Conservation (phyloP, 768 basidiomycete genomes). For the Fistulinella prunicolor region DNA sequence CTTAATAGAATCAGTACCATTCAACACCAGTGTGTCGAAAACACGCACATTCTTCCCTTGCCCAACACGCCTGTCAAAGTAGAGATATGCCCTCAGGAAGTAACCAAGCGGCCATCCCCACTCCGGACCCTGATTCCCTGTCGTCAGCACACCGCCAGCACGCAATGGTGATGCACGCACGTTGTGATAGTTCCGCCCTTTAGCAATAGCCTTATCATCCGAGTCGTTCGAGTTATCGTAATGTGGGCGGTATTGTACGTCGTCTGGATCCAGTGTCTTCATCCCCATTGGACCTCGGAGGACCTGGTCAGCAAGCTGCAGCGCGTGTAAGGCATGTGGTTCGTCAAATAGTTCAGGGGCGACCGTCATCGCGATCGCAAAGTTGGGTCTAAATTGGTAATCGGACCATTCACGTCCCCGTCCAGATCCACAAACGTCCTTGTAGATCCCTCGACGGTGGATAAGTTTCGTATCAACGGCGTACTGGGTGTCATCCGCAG, state of each 20-base stretch:
- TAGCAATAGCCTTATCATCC: constrained; percentile 77
- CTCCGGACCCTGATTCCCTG: constrained; percentile 66
- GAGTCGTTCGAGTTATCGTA: constrained; percentile 96
- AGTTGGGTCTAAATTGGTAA: constrained; percentile 93
- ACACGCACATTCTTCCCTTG: constrained; percentile 61
- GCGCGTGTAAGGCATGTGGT: constrained; percentile 71
- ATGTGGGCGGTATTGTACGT: constrained; percentile 83
- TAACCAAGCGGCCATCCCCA: constrained; percentile 97
- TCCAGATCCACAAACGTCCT: constrained; percentile 94
- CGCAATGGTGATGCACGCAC: constrained; percentile 39
- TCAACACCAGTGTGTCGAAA: background rate
- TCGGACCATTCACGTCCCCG: constrained; percentile 91
- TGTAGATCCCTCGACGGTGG: constrained; percentile 94
- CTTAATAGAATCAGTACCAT: constrained; percentile 35
- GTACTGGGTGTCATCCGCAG: constrained; percentile 67
- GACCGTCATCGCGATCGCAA: constrained; percentile 94
- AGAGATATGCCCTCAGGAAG: constrained; percentile 88
- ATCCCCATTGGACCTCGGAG: constrained; percentile 91
- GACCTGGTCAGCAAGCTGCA: constrained; percentile 75
- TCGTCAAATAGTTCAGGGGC: constrained; percentile 93
- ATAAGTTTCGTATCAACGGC: constrained; percentile 66
- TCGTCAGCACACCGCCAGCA: constrained; percentile 12
- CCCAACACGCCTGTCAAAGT: constrained; percentile 77
- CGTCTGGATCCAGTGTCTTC: constrained; percentile 89
- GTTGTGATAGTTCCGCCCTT: constrained; percentile 94